Percentiles rank a stretch among this genome's conserved stretches.
These are phyloP conservation scores for Sphaerosporella brunnea DNA, from an alignment of 495 filamentous ascomycete genomes.

Conservation along the genomic window DNA sequence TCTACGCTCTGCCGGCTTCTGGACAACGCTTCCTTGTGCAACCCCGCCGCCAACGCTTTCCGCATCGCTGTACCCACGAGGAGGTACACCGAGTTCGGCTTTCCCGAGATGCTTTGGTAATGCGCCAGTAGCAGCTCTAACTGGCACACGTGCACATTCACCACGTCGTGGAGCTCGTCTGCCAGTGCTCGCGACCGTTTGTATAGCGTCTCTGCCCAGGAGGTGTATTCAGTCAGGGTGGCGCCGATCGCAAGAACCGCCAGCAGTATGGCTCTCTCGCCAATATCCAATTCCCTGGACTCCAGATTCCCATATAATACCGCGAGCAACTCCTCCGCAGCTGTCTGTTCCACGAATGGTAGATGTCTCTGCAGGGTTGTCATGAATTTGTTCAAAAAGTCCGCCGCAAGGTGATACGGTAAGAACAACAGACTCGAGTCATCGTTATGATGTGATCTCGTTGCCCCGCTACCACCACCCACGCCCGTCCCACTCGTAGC, in stretches of 20 bases:
- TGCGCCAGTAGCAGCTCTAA: constrained; percentile 1
- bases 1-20: not conserved
- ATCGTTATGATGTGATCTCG: too few relatives aligned
- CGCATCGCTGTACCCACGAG: constrained; percentile 4
- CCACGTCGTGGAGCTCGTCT: constrained; percentile 5
- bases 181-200: not conserved
- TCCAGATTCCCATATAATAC: not conserved
- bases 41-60: constrained; percentile 4
- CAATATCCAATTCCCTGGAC: constrained; percentile 1
- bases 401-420: not conserved
- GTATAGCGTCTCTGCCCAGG: constrained; percentile 4
- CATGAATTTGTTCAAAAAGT: not conserved
- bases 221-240: not conserved
- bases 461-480: not conserved
- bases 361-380: constrained; percentile 6
- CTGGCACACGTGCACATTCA: constrained; percentile 5
- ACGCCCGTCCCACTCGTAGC: not conserved
- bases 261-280: constrained; percentile 2
- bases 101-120: not conserved
- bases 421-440: constrained; percentile 3
- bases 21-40: constrained; percentile 4
- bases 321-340: not conserved
- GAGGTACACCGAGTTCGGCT: constrained; percentile 3
- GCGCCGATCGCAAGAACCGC: constrained; percentile 2
- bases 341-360: not conserved